Percentiles rank a stretch among this genome's conserved stretches.
These are phyloP conservation scores for Carex myosuroides DNA, from an alignment of 176 grass and related monocot genomes.

Conservation along the genomic window DNA sequence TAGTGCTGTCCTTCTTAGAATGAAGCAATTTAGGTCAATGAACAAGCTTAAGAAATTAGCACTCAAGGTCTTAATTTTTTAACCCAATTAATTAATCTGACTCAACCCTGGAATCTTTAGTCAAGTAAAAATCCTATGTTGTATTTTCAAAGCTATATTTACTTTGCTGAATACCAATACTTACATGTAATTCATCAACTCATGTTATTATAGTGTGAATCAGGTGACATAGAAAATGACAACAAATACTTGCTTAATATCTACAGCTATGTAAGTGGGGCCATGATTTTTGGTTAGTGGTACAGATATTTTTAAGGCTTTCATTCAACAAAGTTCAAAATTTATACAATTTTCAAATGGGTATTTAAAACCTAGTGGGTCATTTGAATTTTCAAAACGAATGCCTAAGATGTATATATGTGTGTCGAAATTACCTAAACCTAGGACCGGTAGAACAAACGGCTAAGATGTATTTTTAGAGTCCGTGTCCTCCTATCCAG, in stretches of 20 bases:
- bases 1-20: slow-evolving; percentile 24
- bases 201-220: background rate
- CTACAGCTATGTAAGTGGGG: background rate
- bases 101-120: background rate
- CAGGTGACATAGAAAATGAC: background rate
- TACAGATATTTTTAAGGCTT: background rate
- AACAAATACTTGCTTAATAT: background rate
- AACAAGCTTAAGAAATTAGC: slow-evolving; percentile 33
- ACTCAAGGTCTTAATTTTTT: slow-evolving; percentile 6
- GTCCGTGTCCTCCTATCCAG: too few relatives aligned
- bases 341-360: background rate
- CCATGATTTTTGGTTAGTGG: background rate
- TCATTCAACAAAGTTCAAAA: background rate
- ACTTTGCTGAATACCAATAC: background rate
- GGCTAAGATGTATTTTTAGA: too few relatives aligned
- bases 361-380: background rate
- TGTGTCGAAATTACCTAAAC: too few relatives aligned
- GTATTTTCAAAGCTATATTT: background rate
- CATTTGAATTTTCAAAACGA: too few relatives aligned
- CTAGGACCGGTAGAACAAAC: too few relatives aligned
- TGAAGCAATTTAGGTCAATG: slow-evolving; percentile 36
- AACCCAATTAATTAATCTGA: background rate
- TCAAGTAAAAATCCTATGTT: background rate
- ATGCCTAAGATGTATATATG: too few relatives aligned
- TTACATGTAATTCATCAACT: background rate